A percentile compares a stretch with the other conserved stretches of the same genome.
Conservation (phyloP, 129 eudicot genomes). For the Oenanthe sinensis region DNA sequence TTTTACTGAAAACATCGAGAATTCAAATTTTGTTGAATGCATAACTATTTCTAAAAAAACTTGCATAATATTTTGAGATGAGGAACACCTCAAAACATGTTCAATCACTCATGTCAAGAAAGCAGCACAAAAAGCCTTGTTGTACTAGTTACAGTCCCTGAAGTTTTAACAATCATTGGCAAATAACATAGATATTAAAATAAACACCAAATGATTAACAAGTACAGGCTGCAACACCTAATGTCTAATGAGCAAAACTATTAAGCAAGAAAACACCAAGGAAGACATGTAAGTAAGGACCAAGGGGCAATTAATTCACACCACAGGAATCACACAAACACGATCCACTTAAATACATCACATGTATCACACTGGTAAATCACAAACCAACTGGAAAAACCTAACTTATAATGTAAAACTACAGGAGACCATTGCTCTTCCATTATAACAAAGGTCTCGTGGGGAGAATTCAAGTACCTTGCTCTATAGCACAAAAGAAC, state of each 20-base stretch:
- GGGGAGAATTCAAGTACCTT: background rate
- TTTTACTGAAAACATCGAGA: background rate
- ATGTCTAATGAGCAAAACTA: background rate
- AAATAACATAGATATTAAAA: background rate
- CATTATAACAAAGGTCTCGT: slow-evolving; percentile 14
- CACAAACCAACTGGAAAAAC: background rate
- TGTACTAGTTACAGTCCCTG: background rate
- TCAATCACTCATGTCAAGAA: background rate
- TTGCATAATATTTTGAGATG: background rate
- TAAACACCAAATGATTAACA: background rate
- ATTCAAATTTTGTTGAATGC: background rate
- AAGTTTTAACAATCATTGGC: background rate
- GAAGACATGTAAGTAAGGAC: background rate
- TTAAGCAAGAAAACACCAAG: background rate
- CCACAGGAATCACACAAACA: slow-evolving; percentile 11
- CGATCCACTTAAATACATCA: slow-evolving; percentile 19
- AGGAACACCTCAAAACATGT: background rate
- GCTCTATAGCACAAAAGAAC: background rate
- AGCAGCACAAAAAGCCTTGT: background rate
- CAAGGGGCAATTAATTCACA: slow-evolving; percentile 19
- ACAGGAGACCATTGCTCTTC: slow-evolving; percentile 7
- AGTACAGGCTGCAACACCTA: background rate
- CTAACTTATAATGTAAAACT: background rate
- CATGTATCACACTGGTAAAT: slow-evolving; percentile 19
- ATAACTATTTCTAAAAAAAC: too few species aligned